phyloP scores from a whole-genome alignment of 2,329 filamentous ascomycete genomes.

The Cordyceps pruinosa region DNA sequence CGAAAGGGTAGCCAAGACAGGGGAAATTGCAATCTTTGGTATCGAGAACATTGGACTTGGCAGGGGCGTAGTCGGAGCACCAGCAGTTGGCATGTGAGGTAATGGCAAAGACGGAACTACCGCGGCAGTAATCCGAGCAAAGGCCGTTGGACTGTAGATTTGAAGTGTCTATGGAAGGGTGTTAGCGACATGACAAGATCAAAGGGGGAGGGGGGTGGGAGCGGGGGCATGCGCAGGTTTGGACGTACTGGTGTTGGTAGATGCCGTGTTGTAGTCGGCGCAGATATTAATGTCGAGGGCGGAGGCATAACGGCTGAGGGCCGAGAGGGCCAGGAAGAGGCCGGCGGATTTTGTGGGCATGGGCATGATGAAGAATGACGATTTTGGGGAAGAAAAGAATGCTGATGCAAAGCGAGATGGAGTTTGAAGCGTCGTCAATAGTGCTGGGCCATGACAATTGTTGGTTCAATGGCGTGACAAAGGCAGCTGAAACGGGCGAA shows the following conservation, averaged over 20 bases:
- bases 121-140: slow-evolving; percentile 54
- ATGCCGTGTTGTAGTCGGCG: slow-evolving; percentile 31
- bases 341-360: slow-evolving; percentile 16
- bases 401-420: not conserved
- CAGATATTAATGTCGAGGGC: slow-evolving; percentile 28
- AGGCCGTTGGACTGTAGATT: slow-evolving; percentile 45
- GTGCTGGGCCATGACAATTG: slow-evolving; percentile 4
- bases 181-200: slow-evolving; percentile 6
- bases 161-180: not conserved
- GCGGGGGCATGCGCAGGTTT: not conserved
- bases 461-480: not conserved
- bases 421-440: not conserved
- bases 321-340: slow-evolving; percentile 20
- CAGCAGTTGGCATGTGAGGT: slow-evolving; percentile 61
- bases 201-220: not conserved
- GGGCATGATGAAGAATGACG: slow-evolving; percentile 18
- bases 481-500: not conserved
- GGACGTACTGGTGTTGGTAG: slow-evolving; percentile 26
- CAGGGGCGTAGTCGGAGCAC: slow-evolving; percentile 66
- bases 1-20: slow-evolving; percentile 63
- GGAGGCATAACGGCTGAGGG: slow-evolving; percentile 19
- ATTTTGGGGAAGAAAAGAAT: not conserved
- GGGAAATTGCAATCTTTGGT: slow-evolving; percentile 42
- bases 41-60: slow-evolving; percentile 31
- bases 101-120: slow-evolving; percentile 59